Base-by-base conservation (phyloP, 1,284 basidiomycete genomes). In the Cutaneotrichosporon sp. region DNA sequence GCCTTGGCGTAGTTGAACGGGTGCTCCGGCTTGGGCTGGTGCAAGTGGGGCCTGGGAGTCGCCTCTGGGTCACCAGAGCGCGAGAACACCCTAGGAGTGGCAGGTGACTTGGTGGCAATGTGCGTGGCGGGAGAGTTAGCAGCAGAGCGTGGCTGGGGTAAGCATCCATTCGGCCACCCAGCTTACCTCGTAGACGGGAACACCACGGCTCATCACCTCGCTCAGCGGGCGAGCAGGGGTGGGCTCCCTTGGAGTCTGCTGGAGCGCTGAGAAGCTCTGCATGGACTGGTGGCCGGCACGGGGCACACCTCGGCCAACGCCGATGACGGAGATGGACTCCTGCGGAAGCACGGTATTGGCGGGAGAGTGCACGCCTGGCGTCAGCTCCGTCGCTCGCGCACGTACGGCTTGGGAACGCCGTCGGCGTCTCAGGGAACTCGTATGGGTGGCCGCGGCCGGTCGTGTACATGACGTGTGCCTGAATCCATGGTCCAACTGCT, bases 241-340 rank as follows among this genome's bases (percentile, higher is more conserved):
- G 8, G 22, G 20, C 25, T 47, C 22, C 25, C 24, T 13, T 4
- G 25, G 4, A 11, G 18, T 13, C 24, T 31, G 16, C 3, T n/a
- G 47, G 13, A 50, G 25, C 8, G 9, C 47, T 0, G 47, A 50
- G 74, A 38, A 77, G 60, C 14, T 75, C 72, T 75, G 53, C 36
- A 54, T 36, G 2, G 25, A 9, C 27, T 50, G 27, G 47, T 50
- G 47, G 27, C 47, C 47, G 13, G n/a, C n/a, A n/a, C 47, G 47
- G 10, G 47, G 47, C 1, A 50, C 25, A n/a, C 47, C 47, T 4
- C 47, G 25, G 16, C 47, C 47, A 13, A 50, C 47, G 9, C 25
- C 47, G 47, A 50, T 50, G 14, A 50, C 47, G 16, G 47, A 50
- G 25, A 50, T 50, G 16, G 47, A 50, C 47, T 50, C 47, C 9